phyloP scores from a whole-genome alignment of 306 rosid genomes.

The Vigna unguiculata region DNA sequence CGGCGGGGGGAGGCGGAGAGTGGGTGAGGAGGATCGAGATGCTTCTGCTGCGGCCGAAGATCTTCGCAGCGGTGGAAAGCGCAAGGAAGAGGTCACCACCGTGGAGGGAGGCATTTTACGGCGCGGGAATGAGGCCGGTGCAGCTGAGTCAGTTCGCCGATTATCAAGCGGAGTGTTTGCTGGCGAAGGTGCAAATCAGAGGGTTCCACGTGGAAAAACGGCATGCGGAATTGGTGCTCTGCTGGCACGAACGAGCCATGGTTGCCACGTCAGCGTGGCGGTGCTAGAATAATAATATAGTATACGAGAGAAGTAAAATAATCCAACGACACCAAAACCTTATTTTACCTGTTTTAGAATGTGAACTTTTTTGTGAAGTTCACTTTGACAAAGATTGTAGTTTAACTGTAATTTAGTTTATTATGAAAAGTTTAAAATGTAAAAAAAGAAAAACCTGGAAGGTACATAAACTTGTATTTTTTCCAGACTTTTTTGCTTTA shows the following conservation, averaged over 20 bases:
- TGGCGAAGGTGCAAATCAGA: slow-evolving; percentile 74
- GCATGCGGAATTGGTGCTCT: slow-evolving; percentile 88
- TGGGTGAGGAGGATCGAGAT: slow-evolving; percentile 75
- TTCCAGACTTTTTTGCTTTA: slow-evolving; percentile 18
- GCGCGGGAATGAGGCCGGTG: slow-evolving; percentile 87
- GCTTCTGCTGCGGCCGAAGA: slow-evolving; percentile 66
- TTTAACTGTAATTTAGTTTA: slow-evolving; percentile 40
- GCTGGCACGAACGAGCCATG: slow-evolving; percentile 83
- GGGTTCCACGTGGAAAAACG: slow-evolving; percentile 91
- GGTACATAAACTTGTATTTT: slow-evolving; percentile 39
- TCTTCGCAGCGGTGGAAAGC: slow-evolving; percentile 69
- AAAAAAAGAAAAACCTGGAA: slow-evolving; percentile 3
- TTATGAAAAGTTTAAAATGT: background rate
- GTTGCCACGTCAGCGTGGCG: slow-evolving; percentile 92
- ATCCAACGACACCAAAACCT: slow-evolving; percentile 1
- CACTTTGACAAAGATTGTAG: slow-evolving; percentile 21
- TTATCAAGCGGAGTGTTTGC: slow-evolving; percentile 81
- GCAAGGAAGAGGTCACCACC: slow-evolving; percentile 58
- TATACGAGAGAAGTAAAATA: background rate
- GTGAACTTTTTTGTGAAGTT: slow-evolving; percentile 31
- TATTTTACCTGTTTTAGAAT: background rate
- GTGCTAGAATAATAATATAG: slow-evolving; percentile 48
- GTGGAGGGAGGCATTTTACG: slow-evolving; percentile 76
- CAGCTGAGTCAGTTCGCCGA: slow-evolving; percentile 90
- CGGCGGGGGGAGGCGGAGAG: slow-evolving; percentile 57